These are phyloP conservation scores for Fusarium vanettenii DNA, from an alignment of 2,329 filamentous ascomycete species.

Conservation along the genomic window DNA sequence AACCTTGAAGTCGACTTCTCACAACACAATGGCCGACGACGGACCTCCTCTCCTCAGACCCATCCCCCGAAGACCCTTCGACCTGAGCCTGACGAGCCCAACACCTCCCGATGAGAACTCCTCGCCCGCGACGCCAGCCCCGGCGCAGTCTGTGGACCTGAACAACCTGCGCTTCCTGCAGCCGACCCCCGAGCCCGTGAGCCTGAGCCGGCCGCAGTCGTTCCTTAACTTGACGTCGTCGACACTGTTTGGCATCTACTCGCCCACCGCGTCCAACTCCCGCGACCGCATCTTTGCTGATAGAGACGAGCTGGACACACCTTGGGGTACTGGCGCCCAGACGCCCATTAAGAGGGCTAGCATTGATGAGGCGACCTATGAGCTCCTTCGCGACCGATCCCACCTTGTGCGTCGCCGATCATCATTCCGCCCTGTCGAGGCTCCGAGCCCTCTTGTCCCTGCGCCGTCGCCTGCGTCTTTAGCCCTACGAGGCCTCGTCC, in stretches of 20 bases:
- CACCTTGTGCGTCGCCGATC: slow-evolving; percentile 49
- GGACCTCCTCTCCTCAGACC: slow-evolving; percentile 73
- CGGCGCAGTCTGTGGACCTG: slow-evolving; percentile 41
- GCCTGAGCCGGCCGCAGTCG: slow-evolving; percentile 77
- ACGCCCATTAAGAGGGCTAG: slow-evolving; percentile 66
- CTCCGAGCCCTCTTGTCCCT: slow-evolving; percentile 42
- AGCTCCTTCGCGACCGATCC: slow-evolving; percentile 56
- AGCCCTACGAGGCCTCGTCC: slow-evolving; percentile 67
- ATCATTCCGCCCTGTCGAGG: slow-evolving; percentile 47
- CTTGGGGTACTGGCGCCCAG: slow-evolving; percentile 82
- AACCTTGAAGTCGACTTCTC: not conserved
- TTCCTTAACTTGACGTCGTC: slow-evolving; percentile 88
- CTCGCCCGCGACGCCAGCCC: slow-evolving; percentile 28
- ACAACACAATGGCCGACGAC: slow-evolving; percentile 52
- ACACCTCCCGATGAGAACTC: slow-evolving; percentile 56
- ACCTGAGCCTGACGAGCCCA: slow-evolving; percentile 62
- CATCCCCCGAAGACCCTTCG: slow-evolving; percentile 78
- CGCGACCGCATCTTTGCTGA: slow-evolving; percentile 55
- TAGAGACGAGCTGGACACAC: slow-evolving; percentile 71
- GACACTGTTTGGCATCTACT: slow-evolving; percentile 93
- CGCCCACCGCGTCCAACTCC: slow-evolving; percentile 70
- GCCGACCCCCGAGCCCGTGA: slow-evolving; percentile 51
- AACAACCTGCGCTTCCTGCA: slow-evolving; percentile 51
- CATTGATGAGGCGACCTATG: slow-evolving; percentile 58
- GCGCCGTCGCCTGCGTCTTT: slow-evolving; percentile 59